Percentiles rank a stretch among this genome's conserved stretches.
Conservation (phyloP, 1,284 basidiomycete species). For the Neonothopanus nambi region DNA sequence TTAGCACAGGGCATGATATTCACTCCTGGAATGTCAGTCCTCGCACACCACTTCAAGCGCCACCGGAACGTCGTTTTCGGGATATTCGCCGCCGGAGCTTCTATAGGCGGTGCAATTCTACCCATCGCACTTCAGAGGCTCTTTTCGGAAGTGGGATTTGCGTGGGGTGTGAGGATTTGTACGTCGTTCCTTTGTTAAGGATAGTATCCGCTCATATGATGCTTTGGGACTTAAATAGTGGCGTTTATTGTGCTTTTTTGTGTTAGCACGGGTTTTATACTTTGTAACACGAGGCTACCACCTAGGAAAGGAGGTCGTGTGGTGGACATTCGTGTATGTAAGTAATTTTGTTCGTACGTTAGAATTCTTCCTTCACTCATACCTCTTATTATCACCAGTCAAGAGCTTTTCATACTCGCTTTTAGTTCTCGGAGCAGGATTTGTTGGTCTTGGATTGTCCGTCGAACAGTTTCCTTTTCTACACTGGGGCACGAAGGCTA, state of each 20-base stretch:
- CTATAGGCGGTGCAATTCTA: slow-evolving; percentile 19
- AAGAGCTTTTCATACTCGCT: slow-evolving; percentile 17
- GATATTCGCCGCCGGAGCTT: slow-evolving; percentile 21
- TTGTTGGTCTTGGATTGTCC: slow-evolving; percentile 18
- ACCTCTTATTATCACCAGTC: slow-evolving; percentile 10
- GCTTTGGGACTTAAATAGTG: slow-evolving; percentile 10
- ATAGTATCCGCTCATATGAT: too few relatives aligned
- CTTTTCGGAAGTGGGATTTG: slow-evolving; percentile 19
- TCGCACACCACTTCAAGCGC: slow-evolving; percentile 22
- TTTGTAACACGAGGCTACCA: slow-evolving; percentile 19
- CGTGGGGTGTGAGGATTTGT: slow-evolving; percentile 22
- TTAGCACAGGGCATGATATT: slow-evolving; percentile 20
- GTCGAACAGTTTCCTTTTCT: neutral
- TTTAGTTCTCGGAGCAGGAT: slow-evolving; percentile 18
- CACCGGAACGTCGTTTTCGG: slow-evolving; percentile 20
- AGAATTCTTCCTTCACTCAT: neutral
- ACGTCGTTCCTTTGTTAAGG: slow-evolving; percentile 1
- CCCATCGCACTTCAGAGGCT: slow-evolving; percentile 22
- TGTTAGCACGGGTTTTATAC: slow-evolving; percentile 18
- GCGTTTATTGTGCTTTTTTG: slow-evolving; percentile 21
- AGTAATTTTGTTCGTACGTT: neutral
- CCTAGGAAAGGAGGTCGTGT: slow-evolving; percentile 17
- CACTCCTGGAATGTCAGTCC: slow-evolving; percentile 19
- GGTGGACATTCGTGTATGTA: slow-evolving; percentile 22
- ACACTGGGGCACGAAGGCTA: neutral